Conservation (phyloP, 2,329 filamentous ascomycete genomes). For the Diaporthe sp. region DNA sequence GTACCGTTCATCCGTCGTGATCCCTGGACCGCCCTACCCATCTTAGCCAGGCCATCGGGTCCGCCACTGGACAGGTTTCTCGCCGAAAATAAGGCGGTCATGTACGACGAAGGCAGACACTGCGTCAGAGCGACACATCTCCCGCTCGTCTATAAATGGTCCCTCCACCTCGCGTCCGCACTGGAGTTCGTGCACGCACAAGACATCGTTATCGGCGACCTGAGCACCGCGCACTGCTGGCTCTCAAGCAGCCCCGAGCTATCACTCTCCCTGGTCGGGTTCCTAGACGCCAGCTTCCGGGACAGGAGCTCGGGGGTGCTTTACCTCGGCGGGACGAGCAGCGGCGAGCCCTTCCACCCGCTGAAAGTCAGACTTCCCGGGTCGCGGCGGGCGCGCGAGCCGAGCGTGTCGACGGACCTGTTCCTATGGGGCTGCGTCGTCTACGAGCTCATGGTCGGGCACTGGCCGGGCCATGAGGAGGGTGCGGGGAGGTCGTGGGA, state of each 20-base stretch:
- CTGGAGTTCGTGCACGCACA: background rate
- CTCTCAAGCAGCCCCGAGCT: background rate
- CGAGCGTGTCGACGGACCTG: background rate
- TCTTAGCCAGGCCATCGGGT: conserved; percentile 12
- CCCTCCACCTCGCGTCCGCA: conserved; percentile 10
- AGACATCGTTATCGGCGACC: background rate
- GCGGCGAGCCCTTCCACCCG: conserved; percentile 16
- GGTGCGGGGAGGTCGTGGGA: background rate
- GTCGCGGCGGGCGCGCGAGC: background rate
- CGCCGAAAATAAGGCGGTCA: background rate
- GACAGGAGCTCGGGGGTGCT: background rate
- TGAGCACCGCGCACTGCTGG: background rate
- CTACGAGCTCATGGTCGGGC: conserved; percentile 13
- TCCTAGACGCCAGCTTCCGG: conserved; percentile 17
- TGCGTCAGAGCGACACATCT: background rate
- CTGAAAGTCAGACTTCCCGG: background rate
- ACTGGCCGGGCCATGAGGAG: background rate
- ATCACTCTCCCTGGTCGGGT: background rate
- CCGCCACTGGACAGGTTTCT: background rate
- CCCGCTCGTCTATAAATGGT: background rate
- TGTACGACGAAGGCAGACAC: background rate
- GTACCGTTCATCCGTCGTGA: background rate
- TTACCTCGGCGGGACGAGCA: background rate
- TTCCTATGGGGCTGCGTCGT: conserved; percentile 15
- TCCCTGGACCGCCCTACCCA: conserved; percentile 9